phyloP scores from a whole-genome alignment of 495 filamentous ascomycete genomes.

The Bacidia gigantensis region DNA sequence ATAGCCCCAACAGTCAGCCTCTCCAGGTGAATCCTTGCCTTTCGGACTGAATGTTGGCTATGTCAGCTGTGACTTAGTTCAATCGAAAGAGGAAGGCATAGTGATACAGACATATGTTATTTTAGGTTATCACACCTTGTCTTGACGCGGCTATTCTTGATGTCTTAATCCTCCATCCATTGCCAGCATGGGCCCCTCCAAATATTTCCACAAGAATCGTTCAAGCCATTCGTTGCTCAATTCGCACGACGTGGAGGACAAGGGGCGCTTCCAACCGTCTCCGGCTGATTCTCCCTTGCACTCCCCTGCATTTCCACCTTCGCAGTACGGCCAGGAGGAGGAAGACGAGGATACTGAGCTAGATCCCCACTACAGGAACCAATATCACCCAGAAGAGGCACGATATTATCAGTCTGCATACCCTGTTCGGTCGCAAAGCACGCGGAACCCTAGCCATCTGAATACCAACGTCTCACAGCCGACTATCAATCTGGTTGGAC shows the following conservation, averaged over 20 bases:
- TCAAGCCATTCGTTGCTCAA: constrained; percentile 3
- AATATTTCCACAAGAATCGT: constrained; percentile 4
- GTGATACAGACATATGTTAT: neutral
- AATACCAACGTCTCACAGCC: constrained; percentile 14
- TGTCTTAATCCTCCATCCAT: neutral
- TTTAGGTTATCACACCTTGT: neutral
- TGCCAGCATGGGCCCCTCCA: constrained; percentile 1
- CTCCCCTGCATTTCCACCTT: constrained; percentile 15
- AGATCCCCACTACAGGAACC: constrained; percentile 7
- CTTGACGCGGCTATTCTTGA: constrained; percentile 2
- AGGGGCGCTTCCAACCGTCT: neutral
- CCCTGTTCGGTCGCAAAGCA: constrained; percentile 17
- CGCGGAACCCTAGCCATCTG: constrained; percentile 9
- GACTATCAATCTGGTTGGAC: constrained; percentile 17
- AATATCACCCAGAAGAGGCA: constrained; percentile 11
- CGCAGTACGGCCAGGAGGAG: constrained; percentile 7
- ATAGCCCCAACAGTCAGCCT: neutral
- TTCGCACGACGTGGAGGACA: constrained; percentile 1
- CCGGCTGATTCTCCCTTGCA: constrained; percentile 13
- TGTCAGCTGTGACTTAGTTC: neutral
- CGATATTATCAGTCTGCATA: constrained; percentile 8
- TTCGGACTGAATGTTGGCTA: neutral
- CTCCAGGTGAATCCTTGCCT: neutral
- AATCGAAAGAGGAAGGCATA: neutral
- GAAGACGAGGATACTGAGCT: constrained; percentile 9